These are phyloP conservation scores for Pachysandra terminalis DNA, from an alignment of 164 flowering plant genomes.

Conservation along the genomic window DNA sequence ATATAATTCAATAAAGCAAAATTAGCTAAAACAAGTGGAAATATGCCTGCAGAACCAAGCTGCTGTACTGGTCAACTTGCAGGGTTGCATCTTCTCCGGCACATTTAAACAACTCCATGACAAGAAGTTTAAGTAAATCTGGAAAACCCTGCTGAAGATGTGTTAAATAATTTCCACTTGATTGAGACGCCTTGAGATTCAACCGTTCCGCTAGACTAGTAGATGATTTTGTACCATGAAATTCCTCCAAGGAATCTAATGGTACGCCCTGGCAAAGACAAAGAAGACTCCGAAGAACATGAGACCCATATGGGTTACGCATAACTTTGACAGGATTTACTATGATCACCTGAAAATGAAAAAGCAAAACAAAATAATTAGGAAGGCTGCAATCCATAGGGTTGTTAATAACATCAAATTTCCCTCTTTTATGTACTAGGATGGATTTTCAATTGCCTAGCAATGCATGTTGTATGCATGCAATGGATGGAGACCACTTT, in stretches of 20 bases:
- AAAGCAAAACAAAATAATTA: constrained; percentile 5
- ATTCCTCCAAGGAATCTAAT: constrained; percentile 46
- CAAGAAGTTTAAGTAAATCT: constrained; percentile 50
- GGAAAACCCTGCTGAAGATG: constrained; percentile 52
- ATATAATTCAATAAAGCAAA: background rate
- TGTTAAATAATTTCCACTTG: constrained; percentile 19
- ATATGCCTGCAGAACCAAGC: constrained; percentile 84
- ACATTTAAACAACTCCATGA: constrained; percentile 49
- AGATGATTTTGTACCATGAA: constrained; percentile 59
- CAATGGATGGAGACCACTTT: background rate
- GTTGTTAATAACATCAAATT: background rate
- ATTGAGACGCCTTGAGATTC: constrained; percentile 37
- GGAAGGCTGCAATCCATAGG: background rate
- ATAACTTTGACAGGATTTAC: constrained; percentile 55
- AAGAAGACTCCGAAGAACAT: constrained; percentile 90
- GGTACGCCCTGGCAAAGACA: constrained; percentile 80
- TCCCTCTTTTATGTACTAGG: background rate
- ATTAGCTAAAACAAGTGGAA: background rate
- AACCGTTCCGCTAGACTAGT: constrained; percentile 54
- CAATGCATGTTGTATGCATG: background rate
- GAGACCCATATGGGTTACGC: constrained; percentile 85
- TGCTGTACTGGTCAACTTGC: constrained; percentile 62
- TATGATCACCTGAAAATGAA: constrained; percentile 52
- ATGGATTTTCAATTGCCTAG: constrained; percentile 3
- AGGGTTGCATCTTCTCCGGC: constrained; percentile 38